Percentiles rank a stretch among this genome's conserved stretches.
Conservation (phyloP, 2,329 filamentous ascomycete genomes). For the Fusarium drepaniforme region DNA sequence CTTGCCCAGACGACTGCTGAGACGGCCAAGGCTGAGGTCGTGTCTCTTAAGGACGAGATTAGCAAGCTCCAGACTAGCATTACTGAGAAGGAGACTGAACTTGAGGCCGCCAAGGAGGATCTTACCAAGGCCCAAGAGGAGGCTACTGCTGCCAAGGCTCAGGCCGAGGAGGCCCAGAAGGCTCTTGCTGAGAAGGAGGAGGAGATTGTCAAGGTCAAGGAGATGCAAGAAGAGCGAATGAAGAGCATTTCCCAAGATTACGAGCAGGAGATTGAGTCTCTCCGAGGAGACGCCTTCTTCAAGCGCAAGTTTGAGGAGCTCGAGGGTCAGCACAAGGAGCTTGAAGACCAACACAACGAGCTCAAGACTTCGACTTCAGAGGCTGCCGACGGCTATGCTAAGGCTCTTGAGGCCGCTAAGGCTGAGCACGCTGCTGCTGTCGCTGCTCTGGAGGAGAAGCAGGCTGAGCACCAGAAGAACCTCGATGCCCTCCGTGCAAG, state of each 20-base stretch:
- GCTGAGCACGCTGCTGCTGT: conserved; percentile 59
- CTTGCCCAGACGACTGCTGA: conserved; percentile 60
- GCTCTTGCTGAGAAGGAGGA: conserved; percentile 62
- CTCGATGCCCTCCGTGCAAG: conserved; percentile 67
- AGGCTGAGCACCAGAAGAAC: conserved; percentile 65
- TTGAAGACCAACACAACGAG: conserved; percentile 69
- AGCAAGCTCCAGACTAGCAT: conserved; percentile 55
- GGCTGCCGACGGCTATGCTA: conserved; percentile 53
- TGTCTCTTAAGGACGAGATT: conserved; percentile 56
- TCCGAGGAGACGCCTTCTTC: conserved; percentile 73
- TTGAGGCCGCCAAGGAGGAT: conserved; percentile 58
- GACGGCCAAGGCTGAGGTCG: conserved; percentile 57
- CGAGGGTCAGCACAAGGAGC: conserved; percentile 68
- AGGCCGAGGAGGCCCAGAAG: conserved; percentile 60
- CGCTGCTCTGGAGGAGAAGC: conserved; percentile 62
- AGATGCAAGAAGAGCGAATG: conserved; percentile 69
- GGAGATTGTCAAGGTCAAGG: conserved; percentile 63
- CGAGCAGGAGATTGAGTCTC: conserved; percentile 73
- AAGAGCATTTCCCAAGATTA: conserved; percentile 71
- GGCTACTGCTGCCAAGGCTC: conserved; percentile 60
- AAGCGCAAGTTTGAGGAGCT: conserved; percentile 73
- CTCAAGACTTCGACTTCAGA: conserved; percentile 54
- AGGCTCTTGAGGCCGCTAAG: conserved; percentile 57
- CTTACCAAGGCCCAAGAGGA: conserved; percentile 59
- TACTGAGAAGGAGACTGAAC: conserved; percentile 58